Evolutionary conservation across 2,329 filamentous ascomycete species (phyloP), one percentile per base, ranked within the genome.

Genomic region (Plenodomus lindquistii): DNA sequence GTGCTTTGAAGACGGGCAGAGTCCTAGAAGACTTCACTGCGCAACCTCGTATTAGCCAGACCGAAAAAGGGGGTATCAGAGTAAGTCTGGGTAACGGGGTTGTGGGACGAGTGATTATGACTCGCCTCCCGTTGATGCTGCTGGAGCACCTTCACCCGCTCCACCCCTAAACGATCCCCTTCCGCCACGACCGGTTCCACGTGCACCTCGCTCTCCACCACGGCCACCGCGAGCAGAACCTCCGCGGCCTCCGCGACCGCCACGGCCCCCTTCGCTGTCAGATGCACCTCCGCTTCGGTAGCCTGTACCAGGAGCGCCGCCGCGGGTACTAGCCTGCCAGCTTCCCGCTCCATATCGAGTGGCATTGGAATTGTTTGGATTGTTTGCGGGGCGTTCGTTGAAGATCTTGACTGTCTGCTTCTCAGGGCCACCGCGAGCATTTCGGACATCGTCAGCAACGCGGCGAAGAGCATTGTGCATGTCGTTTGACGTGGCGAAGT

Each of bases 341-440:
- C 75, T 79, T 21, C 81, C 82, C 21, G 81, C 81, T 50, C 81
- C 80, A 42, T 73, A 74, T 45, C 73, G 71, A 52, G 67, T 60
- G 13, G 55, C 46, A 71, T 78, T 68, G 72, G 77, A 66, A 69
- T 79, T 61, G 27, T 31, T 31, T 8, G 9, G 10, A 13, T 31
- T 31, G 11, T 31, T 31, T 15, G 9, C 27, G 83, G 82, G 59
- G 13, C 61, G 61, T 83, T 88, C 86, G 66, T 89, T 84, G 76
- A 91, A 96, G 65, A 91, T 83, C 77, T 91, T 91, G 52, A 96
- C 85, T 47, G 90, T 83, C 13, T 91, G 89, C 74, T 88, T 89
- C 55, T 86, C 87, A 54, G 89, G 85, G 55, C 91, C 63, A 87
- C 86, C 84, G 70, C 81, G 82, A 56, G 84, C 82, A 55, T 85